These are phyloP conservation scores for Pythium chondricola DNA, from an alignment of 352 stramenopile genomes.

Conservation along the genomic window DNA sequence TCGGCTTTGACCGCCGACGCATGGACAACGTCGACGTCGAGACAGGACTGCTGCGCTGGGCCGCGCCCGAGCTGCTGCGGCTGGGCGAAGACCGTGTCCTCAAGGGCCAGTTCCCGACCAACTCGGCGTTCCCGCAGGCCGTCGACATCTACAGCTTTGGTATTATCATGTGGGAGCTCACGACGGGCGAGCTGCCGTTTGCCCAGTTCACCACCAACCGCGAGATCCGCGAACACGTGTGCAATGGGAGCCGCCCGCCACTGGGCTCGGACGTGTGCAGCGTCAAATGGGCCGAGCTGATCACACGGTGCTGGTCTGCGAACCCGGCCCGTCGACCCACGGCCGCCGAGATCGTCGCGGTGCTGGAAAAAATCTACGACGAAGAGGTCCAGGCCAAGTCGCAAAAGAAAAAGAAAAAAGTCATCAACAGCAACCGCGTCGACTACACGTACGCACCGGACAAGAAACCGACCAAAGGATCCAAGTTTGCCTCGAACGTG, in stretches of 20 bases:
- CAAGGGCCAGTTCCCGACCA: constrained; percentile 51
- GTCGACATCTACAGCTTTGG: constrained; percentile 86
- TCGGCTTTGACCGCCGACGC: constrained; percentile 63
- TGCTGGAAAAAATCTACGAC: constrained; percentile 74
- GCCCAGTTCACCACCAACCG: constrained; percentile 54
- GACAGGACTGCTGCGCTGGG: constrained; percentile 62
- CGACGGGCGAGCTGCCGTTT: constrained; percentile 75
- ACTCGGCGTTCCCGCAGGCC: constrained; percentile 48
- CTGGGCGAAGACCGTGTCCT: constrained; percentile 63
- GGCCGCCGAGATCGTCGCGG: constrained; percentile 76
- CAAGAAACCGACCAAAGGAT: constrained; percentile 29
- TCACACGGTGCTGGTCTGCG: constrained; percentile 79
- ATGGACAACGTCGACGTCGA: constrained; percentile 52
- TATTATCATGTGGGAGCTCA: constrained; percentile 86
- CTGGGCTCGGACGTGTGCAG: constrained; percentile 75
- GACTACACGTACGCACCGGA: constrained; percentile 73
- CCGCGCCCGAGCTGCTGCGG: constrained; percentile 74
- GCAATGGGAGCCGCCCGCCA: constrained; percentile 62
- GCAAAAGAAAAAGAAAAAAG: constrained; percentile 65
- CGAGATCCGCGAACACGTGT: constrained; percentile 72
- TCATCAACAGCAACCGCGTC: constrained; percentile 75
- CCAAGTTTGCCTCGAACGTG: constrained; percentile 68
- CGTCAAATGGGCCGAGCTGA: constrained; percentile 81
- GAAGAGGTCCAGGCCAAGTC: constrained; percentile 55
- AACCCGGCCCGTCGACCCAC: constrained; percentile 63